These are phyloP conservation scores for Tricholoma saponaceum DNA, from an alignment of 768 basidiomycete species.

Conservation along the genomic window DNA sequence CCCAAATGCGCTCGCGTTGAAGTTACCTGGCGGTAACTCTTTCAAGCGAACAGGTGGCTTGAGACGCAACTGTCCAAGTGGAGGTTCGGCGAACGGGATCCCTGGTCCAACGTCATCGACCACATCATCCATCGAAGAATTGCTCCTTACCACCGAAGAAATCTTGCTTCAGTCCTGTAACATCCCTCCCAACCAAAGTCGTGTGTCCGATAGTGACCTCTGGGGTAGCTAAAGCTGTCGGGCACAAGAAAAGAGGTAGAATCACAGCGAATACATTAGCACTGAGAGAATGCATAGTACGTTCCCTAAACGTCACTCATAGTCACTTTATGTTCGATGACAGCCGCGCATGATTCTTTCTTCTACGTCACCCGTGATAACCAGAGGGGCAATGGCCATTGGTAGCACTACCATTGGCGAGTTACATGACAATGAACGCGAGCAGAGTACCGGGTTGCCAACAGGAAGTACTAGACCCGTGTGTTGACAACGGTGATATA, in stretches of 20 bases:
- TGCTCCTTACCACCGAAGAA: conserved; percentile 40
- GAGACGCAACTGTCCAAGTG: conserved; percentile 44
- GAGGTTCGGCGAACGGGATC: conserved; percentile 54
- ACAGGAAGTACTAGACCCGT: too few relatives aligned
- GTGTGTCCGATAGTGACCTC: conserved; percentile 36
- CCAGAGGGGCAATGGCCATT: too few relatives aligned
- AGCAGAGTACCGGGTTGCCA: too few relatives aligned
- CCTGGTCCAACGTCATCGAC: conserved; percentile 23
- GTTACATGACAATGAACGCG: too few relatives aligned
- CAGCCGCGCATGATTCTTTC: too few relatives aligned
- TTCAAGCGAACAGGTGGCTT: conserved; percentile 43
- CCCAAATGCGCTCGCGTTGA: conserved; percentile 41
- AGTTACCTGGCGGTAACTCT: conserved; percentile 23
- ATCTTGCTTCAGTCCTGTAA: conserved; percentile 31
- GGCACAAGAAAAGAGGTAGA: neutral
- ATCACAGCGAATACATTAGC: neutral
- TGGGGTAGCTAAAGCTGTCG: conserved; percentile 21
- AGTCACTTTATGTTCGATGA: too few relatives aligned
- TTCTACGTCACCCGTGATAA: too few relatives aligned
- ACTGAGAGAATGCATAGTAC: neutral
- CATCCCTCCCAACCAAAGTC: conserved; percentile 31
- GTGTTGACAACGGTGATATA: too few relatives aligned
- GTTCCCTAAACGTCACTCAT: too few relatives aligned
- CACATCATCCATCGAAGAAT: neutral
- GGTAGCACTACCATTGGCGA: too few relatives aligned